Conservation (phyloP, 2,329 filamentous ascomycete species). For the Pseudocercospora cruenta region DNA sequence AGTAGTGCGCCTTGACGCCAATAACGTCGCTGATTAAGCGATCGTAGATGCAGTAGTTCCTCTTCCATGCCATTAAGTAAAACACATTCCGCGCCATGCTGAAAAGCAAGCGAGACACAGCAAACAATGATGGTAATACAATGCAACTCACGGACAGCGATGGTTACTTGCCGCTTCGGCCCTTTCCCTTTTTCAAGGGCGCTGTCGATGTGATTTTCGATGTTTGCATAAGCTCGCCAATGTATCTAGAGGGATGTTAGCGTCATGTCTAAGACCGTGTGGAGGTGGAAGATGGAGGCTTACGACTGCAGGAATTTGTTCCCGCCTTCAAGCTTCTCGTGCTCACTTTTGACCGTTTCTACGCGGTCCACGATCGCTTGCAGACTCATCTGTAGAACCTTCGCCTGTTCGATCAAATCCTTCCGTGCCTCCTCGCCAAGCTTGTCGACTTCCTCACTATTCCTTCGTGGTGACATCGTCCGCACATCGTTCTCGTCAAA, state of each 20-base stretch:
- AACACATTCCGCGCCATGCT: constrained; percentile 29
- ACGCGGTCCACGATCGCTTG: constrained; percentile 89
- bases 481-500: constrained; percentile 80
- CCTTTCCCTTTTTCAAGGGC: constrained; percentile 54
- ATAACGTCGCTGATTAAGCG: constrained; percentile 23
- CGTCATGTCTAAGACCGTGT: constrained; percentile 3
- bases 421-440: constrained; percentile 79
- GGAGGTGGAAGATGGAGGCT: constrained; percentile 29
- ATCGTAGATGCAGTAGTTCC: constrained; percentile 17
- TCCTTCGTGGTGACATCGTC: constrained; percentile 91
- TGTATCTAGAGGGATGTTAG: constrained; percentile 72
- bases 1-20: constrained; percentile 11
- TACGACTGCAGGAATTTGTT: constrained; percentile 88
- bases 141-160: constrained; percentile 8
- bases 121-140: constrained; percentile 22
- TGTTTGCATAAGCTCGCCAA: constrained; percentile 88
- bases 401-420: constrained; percentile 74
- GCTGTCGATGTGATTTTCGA: constrained; percentile 61
- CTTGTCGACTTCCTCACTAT: constrained; percentile 86
- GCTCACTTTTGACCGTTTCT: constrained; percentile 89
- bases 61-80: constrained; percentile 13
- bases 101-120: constrained; percentile 16
- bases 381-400: constrained; percentile 84
- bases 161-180: constrained; percentile 28
- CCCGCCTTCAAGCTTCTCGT: constrained; percentile 94